Conservation (phyloP, 441 rosid genomes). For the Lepidium campestre region DNA sequence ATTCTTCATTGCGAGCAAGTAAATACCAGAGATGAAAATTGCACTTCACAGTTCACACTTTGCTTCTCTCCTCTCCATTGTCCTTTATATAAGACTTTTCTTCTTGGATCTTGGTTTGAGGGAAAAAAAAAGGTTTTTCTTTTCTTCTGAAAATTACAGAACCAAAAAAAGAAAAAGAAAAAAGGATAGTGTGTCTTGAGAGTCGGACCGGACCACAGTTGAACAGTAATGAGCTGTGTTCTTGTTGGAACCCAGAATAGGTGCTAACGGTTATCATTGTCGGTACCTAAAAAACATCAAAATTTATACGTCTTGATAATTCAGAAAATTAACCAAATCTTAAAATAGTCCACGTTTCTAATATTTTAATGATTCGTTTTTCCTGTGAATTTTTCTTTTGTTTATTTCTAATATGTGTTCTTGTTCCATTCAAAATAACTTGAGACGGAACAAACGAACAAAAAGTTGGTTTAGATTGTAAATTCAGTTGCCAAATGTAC, state of each 20-base stretch:
- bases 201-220: constrained; percentile 28
- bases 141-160: not conserved
- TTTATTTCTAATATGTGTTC: too few species aligned
- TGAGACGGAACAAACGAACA: not conserved
- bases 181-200: constrained; percentile 14
- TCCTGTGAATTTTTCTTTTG: too few species aligned
- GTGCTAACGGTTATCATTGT: constrained; percentile 26
- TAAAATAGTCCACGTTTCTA: not conserved
- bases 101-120: not conserved
- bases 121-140: not conserved
- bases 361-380: too few species aligned
- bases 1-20: constrained; percentile 5
- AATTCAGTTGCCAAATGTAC: not conserved
- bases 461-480: not conserved
- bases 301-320: not conserved
- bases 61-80: not conserved
- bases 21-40: not conserved
- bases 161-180: not conserved
- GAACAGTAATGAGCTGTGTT: constrained; percentile 28
- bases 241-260: constrained; percentile 16
- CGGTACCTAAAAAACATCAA: constrained; percentile 7
- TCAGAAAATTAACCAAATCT: not conserved
- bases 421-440: too few species aligned
- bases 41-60: not conserved
- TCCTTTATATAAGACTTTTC: not conserved